Conservation (phyloP, 2,329 filamentous ascomycete species). For the Claviceps cyperi region DNA sequence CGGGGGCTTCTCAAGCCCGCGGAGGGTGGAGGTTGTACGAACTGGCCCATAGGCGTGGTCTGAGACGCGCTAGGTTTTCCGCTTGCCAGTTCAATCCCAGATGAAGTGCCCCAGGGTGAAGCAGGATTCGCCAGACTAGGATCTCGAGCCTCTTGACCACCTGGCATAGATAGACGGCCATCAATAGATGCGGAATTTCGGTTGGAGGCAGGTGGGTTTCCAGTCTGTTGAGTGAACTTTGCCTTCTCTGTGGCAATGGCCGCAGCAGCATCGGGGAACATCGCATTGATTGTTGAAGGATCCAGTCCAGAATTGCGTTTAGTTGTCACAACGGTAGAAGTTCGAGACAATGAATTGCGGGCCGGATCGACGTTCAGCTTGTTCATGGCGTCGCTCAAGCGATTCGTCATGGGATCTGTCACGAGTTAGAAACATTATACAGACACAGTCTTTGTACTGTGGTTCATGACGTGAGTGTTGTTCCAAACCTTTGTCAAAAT, state of each 20-base stretch:
- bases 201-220: constrained; percentile 78
- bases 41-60: constrained; percentile 74
- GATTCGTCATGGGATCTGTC: constrained; percentile 89
- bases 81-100: constrained; percentile 33
- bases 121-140: constrained; percentile 18
- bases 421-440: constrained; percentile 10
- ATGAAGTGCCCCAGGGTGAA: constrained; percentile 60
- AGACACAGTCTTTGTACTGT: not conserved
- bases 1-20: constrained; percentile 67
- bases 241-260: constrained; percentile 98
- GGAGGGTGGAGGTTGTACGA: constrained; percentile 66
- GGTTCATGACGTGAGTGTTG: not conserved
- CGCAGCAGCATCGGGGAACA: constrained; percentile 96
- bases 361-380: constrained; percentile 81
- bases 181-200: constrained; percentile 77
- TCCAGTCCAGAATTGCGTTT: constrained; percentile 95
- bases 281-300: constrained; percentile 84
- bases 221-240: constrained; percentile 91
- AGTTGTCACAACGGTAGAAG: constrained; percentile 54
- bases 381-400: constrained; percentile 90
- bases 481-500: constrained; percentile 79
- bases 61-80: constrained; percentile 70
- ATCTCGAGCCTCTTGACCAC: constrained; percentile 25
- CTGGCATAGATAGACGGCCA: constrained; percentile 60
- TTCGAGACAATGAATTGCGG: constrained; percentile 73